Percentiles rank a stretch among this genome's conserved stretches.
phyloP scores from a whole-genome alignment of 169 alveolate species.

The Plasmodium blacklocki region DNA sequence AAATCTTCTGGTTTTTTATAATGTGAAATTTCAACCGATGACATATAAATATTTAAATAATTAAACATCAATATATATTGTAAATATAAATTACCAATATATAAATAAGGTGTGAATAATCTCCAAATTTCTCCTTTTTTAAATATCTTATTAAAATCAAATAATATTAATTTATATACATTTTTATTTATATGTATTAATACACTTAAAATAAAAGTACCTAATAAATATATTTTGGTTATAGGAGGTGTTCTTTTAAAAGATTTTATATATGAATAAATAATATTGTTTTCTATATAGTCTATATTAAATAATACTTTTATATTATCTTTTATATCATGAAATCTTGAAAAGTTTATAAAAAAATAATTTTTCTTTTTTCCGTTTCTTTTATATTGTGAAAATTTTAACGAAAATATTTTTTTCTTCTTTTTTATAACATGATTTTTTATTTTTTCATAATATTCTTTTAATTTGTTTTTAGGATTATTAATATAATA shows the following conservation, averaged over 20 bases:
- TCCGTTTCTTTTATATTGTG: not conserved
- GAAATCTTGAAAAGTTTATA: slow-evolving; percentile 22
- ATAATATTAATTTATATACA: slow-evolving; percentile 74
- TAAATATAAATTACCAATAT: slow-evolving; percentile 84
- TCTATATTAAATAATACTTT: slow-evolving; percentile 62
- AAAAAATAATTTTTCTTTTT: slow-evolving; percentile 21
- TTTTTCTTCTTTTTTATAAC: slow-evolving; percentile 55
- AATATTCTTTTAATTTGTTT: slow-evolving; percentile 18
- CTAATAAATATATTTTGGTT: slow-evolving; percentile 50
- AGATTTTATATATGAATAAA: slow-evolving; percentile 48
- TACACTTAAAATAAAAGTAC: slow-evolving; percentile 43
- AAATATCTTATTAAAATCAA: slow-evolving; percentile 72
- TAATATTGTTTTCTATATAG: slow-evolving; percentile 56
- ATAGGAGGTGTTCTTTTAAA: slow-evolving; percentile 74
- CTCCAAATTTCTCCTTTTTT: slow-evolving; percentile 84
- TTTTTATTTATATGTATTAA: slow-evolving; percentile 58
- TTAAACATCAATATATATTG: slow-evolving; percentile 81
- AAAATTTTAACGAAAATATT: slow-evolving; percentile 45
- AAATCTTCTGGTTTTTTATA: slow-evolving; percentile 83
- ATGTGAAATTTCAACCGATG: slow-evolving; percentile 83
- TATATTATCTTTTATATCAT: slow-evolving; percentile 60
- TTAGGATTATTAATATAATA: not conserved
- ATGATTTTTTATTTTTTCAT: slow-evolving; percentile 28
- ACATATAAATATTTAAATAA: slow-evolving; percentile 81
- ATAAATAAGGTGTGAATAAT: slow-evolving; percentile 81